These are phyloP conservation scores for Backusella australiensis DNA, from an alignment of 192 early-diverging fungal genomes.

Conservation along the genomic window DNA sequence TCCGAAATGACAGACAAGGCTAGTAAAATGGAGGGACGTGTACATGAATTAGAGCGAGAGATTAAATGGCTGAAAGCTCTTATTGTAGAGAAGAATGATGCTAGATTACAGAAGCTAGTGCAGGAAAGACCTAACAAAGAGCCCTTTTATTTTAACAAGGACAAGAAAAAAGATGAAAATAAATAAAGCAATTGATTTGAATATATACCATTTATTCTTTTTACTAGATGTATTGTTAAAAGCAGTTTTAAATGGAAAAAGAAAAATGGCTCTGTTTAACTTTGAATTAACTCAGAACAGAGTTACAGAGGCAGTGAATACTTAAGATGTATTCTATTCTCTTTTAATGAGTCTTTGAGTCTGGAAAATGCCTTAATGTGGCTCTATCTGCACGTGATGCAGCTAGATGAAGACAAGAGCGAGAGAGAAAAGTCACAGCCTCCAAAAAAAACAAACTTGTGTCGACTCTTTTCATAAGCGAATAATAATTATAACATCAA, in stretches of 20 bases:
- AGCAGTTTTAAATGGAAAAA: no score
- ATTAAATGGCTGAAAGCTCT: constrained; percentile 73
- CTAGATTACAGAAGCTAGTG: constrained; percentile 8
- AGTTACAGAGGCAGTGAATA: no score
- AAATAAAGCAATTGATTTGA: background rate
- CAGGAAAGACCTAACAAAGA: background rate
- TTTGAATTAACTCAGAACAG: no score
- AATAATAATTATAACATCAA: background rate
- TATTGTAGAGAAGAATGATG: constrained; percentile 35
- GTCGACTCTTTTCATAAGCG: background rate
- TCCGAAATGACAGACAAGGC: constrained; percentile 76
- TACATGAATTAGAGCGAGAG: constrained; percentile 86
- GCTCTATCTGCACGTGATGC: background rate
- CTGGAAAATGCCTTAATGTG: no score
- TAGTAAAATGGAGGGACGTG: constrained; percentile 69
- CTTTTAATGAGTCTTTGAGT: no score
- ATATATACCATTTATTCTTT: background rate
- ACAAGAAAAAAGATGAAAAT: background rate
- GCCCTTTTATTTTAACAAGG: background rate
- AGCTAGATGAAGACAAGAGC: background rate
- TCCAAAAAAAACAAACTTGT: background rate
- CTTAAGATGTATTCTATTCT: no score
- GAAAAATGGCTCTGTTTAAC: no score
- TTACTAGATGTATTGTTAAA: no score
- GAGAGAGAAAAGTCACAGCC: background rate